Evolutionary conservation across 2,329 filamentous ascomycete genomes (phyloP), one percentile per base, ranked within the genome.

Genomic region (Cercospora sp.): DNA sequence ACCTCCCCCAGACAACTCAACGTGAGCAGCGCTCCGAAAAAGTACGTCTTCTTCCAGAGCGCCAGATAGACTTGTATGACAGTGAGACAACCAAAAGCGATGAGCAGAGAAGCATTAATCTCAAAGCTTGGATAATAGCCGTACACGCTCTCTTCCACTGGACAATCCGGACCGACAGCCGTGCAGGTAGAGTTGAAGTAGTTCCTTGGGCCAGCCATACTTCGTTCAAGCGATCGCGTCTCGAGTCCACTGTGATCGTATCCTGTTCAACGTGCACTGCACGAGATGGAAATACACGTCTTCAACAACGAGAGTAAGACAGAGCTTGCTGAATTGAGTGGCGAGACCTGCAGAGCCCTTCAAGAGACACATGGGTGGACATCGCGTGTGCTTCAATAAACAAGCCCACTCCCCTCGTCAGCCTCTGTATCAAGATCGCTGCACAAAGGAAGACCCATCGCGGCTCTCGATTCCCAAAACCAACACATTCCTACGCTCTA

Each of bases 1-100:
- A 53, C 53, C 40, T 66, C 63, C 3, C 40, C 57, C 30, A 53
- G 28, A 28, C 63, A 66, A 30, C 57, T 55, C n/a, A 66, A 37
- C 21, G 45, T 21, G 55, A 66, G 63, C 30, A 66, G 30, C 3
- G 16, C 26, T 8, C 32, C 63, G 18, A 61, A 66, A 10, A 66
- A 66, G 30, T 66, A 61, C 2, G 63, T 66, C 21, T 53, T 60
- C 18, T 61, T 66, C 63, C 63, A 66, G 43, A 66, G 51, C 3
- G 53, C 63, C 13, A 66, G 57, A 9, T 49, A 61, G 21, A 61
- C 30, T n/a, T 66, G 63, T 7, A 61, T 40, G 8, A 61, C 10
- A 9, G 57, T 45, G 13, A 66, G 53, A 18, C 57, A 66, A 16
- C 43, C 40, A 9, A 66, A 66, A 18, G 34, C 40, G 8, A 49